Evolutionary conservation across 345 rosid genomes (phyloP).

Genomic region (Eucalyptus microcorys): DNA sequence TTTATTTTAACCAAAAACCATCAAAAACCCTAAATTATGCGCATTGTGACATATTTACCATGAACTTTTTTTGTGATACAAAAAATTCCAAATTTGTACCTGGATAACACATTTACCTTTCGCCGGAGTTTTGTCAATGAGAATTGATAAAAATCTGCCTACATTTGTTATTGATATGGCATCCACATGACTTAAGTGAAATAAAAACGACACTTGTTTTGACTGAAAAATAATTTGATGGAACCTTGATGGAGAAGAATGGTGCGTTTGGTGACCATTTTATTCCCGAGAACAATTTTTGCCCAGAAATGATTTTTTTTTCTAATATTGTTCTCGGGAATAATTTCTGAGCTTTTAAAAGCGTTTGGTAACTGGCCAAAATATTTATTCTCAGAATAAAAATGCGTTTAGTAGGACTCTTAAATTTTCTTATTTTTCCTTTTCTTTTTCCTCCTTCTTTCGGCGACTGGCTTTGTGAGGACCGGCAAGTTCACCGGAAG

Average conservation of each 20-base stretch:
- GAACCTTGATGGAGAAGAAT: not conserved
- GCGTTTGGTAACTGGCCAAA: accelerated
- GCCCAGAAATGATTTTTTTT: accelerated
- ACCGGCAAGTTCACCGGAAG: too few relatives aligned
- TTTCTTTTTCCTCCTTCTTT: too few relatives aligned
- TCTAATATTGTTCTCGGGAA: accelerated
- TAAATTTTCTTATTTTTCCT: too few relatives aligned
- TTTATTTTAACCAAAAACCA: too few relatives aligned
- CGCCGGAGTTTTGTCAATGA: not conserved
- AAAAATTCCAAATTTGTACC: too few relatives aligned
- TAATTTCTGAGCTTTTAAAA: too few relatives aligned
- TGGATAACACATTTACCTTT: too few relatives aligned
- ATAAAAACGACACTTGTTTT: too few relatives aligned
- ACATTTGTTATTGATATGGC: too few relatives aligned
- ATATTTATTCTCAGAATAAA: accelerated
- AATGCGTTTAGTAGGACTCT: accelerated
- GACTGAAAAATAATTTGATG: too few relatives aligned
- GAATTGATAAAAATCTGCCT: not conserved
- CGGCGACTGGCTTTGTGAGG: accelerated
- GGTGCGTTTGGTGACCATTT: accelerated
- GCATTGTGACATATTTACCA: accelerated
- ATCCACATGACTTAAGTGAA: not conserved
- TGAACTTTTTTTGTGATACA: not conserved
- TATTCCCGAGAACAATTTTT: too few relatives aligned
- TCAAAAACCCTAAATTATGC: not conserved